These are phyloP conservation scores for Hanseniaspora vineae DNA, from an alignment of 805 yeast genomes.

Conservation along the genomic window DNA sequence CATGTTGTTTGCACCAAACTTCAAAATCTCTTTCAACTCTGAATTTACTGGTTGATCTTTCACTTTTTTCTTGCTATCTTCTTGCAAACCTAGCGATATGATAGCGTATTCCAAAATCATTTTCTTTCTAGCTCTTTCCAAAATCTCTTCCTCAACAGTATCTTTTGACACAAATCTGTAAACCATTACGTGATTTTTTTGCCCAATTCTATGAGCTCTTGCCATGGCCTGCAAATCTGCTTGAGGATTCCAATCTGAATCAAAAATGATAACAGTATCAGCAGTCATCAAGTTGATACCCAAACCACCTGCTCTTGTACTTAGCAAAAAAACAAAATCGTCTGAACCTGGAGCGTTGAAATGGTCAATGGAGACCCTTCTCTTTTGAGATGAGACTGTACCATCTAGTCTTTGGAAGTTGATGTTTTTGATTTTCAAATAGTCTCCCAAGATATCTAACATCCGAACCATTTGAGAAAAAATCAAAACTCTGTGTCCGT, in stretches of 20 bases:
- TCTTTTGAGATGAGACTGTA: constrained; percentile 85
- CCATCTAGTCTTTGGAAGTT: constrained; percentile 93
- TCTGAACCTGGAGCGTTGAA: constrained; percentile 87
- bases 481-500: constrained; percentile 91
- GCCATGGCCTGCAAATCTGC: constrained; percentile 99
- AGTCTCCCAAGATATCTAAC: constrained; percentile 90
- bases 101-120: constrained; percentile 98
- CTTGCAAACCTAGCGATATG: constrained; percentile 90
- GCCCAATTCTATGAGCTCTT: constrained; percentile 99
- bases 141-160: constrained; percentile 93
- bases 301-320: constrained; percentile 97
- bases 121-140: constrained; percentile 93
- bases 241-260: constrained; percentile 98
- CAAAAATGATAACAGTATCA: constrained; percentile 94
- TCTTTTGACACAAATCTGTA: constrained; percentile 96
- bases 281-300: constrained; percentile 99
- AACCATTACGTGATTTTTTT: constrained; percentile 94
- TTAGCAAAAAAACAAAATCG: constrained; percentile 79
- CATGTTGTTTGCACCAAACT: constrained; percentile 98
- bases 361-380: constrained; percentile 92
- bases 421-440: constrained; percentile 72
- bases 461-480: constrained; percentile 97
- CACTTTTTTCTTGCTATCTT: constrained; percentile 28
- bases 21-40: constrained; percentile 83
- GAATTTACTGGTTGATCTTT: constrained; percentile 67